These are phyloP conservation scores for Salix arbutifolia DNA, from an alignment of 345 rosid species.

Conservation along the genomic window DNA sequence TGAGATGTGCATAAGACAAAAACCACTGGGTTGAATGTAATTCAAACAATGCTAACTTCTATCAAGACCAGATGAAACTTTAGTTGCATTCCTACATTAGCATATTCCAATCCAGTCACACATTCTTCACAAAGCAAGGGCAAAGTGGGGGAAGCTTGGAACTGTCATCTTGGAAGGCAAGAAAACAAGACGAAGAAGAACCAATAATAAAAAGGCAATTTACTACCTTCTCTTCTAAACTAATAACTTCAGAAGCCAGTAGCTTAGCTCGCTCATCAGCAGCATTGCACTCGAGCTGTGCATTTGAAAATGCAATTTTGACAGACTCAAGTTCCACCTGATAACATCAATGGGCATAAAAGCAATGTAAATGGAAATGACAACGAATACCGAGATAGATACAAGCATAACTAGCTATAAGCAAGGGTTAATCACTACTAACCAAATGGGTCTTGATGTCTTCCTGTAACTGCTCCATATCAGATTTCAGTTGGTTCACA, in stretches of 20 bases:
- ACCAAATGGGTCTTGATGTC: slow-evolving; percentile 83
- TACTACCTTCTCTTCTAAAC: slow-evolving; percentile 96
- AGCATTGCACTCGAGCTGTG: slow-evolving; percentile 77
- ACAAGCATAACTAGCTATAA: background rate
- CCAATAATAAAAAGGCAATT: background rate
- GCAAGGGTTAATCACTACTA: slow-evolving; percentile 20
- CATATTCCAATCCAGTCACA: background rate
- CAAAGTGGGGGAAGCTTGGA: background rate
- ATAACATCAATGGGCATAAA: slow-evolving; percentile 16
- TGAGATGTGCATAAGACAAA: background rate
- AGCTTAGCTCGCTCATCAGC: slow-evolving; percentile 90
- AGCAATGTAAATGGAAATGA: slow-evolving; percentile 7
- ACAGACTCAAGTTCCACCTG: slow-evolving; percentile 88
- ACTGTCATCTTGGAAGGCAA: background rate
- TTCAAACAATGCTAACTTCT: background rate
- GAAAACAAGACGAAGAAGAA: background rate
- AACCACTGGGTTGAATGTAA: background rate
- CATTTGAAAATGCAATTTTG: slow-evolving; percentile 65
- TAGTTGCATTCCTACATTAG: background rate
- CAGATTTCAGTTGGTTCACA: slow-evolving; percentile 89
- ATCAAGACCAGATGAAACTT: background rate
- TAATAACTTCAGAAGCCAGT: slow-evolving; percentile 93
- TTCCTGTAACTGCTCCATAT: slow-evolving; percentile 74
- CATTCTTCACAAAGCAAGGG: background rate
- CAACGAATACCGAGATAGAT: background rate